Evolutionary conservation across 2,329 filamentous ascomycete genomes (phyloP).

Genomic region (Chalara sp.): DNA sequence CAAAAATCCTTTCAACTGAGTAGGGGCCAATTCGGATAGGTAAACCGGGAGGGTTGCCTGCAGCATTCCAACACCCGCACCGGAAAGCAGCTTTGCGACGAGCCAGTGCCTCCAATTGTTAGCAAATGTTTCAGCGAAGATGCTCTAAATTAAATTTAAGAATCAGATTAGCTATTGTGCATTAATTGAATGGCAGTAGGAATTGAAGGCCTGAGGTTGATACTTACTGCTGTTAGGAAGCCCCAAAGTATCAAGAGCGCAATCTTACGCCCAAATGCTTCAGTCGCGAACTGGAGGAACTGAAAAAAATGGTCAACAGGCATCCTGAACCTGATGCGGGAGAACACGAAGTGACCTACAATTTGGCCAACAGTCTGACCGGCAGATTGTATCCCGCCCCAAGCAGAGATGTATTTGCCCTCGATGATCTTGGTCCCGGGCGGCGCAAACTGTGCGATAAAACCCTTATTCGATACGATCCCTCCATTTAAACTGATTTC

Average conservation of each 20-base stretch:
- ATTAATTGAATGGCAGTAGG: too few relatives aligned
- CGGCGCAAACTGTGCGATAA: conserved; percentile 11
- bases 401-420: conserved; percentile 19
- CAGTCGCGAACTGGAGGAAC: conserved; percentile 19
- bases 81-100: conserved; percentile 16
- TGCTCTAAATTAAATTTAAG: conserved; percentile 6
- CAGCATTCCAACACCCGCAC: conserved; percentile 15
- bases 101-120: conserved; percentile 14
- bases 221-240: conserved; percentile 20
- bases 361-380: conserved; percentile 19
- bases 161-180: too few relatives aligned
- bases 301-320: conserved; percentile 1
- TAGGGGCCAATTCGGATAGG: conserved; percentile 15
- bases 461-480: conserved; percentile 16
- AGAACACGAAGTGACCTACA: conserved; percentile 16
- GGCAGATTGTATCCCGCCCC: conserved; percentile 15
- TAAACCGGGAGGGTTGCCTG: conserved; percentile 17
- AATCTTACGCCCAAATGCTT: conserved; percentile 26
- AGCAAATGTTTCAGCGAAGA: conserved; percentile 14
- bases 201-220: not conserved
- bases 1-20: conserved; percentile 13
- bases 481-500: conserved; percentile 22
- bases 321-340: not conserved
- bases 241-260: conserved; percentile 28
- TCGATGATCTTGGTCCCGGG: conserved; percentile 13